These are phyloP conservation scores for Oryza officinalis DNA, from an alignment of 176 grass and related monocot species.

Conservation along the genomic window DNA sequence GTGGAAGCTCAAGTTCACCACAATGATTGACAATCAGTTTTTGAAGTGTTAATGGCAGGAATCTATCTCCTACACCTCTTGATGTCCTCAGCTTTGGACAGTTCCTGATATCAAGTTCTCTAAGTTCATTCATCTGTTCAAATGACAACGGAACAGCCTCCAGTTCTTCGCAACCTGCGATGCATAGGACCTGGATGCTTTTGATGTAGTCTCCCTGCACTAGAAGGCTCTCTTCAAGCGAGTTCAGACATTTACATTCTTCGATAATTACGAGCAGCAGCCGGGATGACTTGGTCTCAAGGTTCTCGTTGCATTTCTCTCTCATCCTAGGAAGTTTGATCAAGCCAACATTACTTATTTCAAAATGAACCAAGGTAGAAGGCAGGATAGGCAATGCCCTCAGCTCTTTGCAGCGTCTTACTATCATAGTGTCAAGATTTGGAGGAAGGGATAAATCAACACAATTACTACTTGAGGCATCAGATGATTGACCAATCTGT, in stretches of 20 bases:
- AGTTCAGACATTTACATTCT: conserved; percentile 13
- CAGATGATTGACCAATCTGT: conserved; percentile 24
- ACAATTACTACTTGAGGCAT: neutral
- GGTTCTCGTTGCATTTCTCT: neutral
- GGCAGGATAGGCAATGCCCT: conserved; percentile 32
- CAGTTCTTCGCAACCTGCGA: conserved; percentile 19
- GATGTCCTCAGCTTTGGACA: conserved; percentile 8
- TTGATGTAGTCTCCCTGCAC: conserved; percentile 9
- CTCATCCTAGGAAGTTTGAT: conserved; percentile 29
- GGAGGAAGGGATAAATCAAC: conserved; percentile 14
- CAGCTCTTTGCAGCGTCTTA: conserved; percentile 25
- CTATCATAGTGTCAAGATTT: conserved; percentile 10
- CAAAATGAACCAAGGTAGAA: conserved; percentile 20
- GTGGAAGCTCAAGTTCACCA: conserved; percentile 20
- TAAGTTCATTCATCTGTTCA: conserved; percentile 17
- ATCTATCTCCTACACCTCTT: neutral
- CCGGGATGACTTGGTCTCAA: neutral
- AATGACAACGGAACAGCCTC: conserved; percentile 7
- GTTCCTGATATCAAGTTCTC: neutral
- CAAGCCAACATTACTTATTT: neutral
- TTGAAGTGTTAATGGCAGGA: conserved; percentile 20
- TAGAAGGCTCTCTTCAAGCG: conserved; percentile 12
- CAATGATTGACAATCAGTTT: neutral
- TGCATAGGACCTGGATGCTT: neutral
- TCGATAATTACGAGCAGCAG: neutral